A percentile compares a stretch with the other conserved stretches of the same genome.
phyloP scores from a whole-genome alignment of 2,329 filamentous ascomycete genomes.

The Colletotrichum abscissum region DNA sequence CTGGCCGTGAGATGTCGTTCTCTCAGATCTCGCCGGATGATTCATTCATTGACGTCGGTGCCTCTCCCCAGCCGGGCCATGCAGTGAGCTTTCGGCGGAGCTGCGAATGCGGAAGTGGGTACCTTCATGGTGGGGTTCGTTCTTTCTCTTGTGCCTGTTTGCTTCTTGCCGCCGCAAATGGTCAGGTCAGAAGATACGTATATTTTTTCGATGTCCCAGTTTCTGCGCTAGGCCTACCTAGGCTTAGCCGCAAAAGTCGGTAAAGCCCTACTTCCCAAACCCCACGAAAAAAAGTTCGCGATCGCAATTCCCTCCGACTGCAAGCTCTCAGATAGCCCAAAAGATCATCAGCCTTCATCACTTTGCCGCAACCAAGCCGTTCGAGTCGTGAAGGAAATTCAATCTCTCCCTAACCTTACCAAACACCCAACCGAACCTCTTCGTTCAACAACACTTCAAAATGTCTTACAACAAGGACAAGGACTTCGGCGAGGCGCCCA shows the following conservation, averaged over 20 bases:
- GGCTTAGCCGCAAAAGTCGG: not conserved
- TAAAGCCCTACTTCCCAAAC: constrained; percentile 36
- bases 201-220: not conserved
- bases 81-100: constrained; percentile 20
- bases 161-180: not conserved
- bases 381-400: constrained; percentile 81
- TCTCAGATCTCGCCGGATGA: constrained; percentile 50
- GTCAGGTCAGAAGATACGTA: not conserved
- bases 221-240: not conserved
- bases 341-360: constrained; percentile 71
- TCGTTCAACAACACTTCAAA: constrained; percentile 53
- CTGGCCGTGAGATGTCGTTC: not conserved
- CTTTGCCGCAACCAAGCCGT: constrained; percentile 80
- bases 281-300: constrained; percentile 38
- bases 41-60: constrained; percentile 47
- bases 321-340: constrained; percentile 35
- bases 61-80: constrained; percentile 9
- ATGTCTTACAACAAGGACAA: constrained; percentile 99
- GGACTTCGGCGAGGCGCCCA: constrained; percentile 90
- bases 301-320: constrained; percentile 2
- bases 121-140: not conserved
- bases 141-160: not conserved
- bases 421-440: no score
- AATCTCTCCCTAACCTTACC: constrained; percentile 32
- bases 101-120: constrained; percentile 17